Conservation (phyloP, 352 stramenopile species). For the Globisporangium perplexum region DNA sequence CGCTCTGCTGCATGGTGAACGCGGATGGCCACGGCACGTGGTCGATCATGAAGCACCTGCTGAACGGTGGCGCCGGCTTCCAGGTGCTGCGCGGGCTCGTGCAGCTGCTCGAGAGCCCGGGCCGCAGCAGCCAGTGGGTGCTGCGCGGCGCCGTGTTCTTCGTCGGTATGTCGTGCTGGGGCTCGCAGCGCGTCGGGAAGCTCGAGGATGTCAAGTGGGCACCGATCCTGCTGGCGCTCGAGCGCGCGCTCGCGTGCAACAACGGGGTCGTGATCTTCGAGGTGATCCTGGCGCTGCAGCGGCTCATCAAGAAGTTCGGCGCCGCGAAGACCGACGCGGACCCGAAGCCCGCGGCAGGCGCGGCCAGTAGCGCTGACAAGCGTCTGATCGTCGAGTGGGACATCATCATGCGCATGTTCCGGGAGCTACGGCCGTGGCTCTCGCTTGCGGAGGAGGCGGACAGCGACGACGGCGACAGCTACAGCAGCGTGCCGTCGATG, state of each 20-base stretch:
- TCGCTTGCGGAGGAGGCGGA: constrained; percentile 39
- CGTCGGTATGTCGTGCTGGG: constrained; percentile 86
- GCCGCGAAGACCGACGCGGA: constrained; percentile 9
- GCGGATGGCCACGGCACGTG: constrained; percentile 77
- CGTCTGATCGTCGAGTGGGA: constrained; percentile 78
- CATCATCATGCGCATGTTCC: constrained; percentile 78
- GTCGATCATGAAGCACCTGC: constrained; percentile 75
- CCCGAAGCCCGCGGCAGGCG: constrained; percentile 2
- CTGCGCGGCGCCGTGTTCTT: constrained; percentile 83
- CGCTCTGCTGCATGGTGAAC: constrained; percentile 82
- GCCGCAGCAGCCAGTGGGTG: constrained; percentile 58
- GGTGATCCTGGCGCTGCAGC: constrained; percentile 81
- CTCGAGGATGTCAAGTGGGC: constrained; percentile 76
- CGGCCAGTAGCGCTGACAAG: constrained; percentile 9
- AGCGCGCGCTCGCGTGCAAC: constrained; percentile 53
- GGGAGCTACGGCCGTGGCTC: constrained; percentile 60
- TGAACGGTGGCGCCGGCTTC: constrained; percentile 57
- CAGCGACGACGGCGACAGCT: constrained; percentile 12
- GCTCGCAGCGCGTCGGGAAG: constrained; percentile 65
- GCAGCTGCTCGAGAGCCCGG: constrained; percentile 62
- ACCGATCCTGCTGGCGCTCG: constrained; percentile 62
- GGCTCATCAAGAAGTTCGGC: constrained; percentile 86
- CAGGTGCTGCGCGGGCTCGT: constrained; percentile 68
- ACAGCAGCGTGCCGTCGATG: constrained; percentile 17
- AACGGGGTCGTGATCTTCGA: constrained; percentile 83